These are phyloP conservation scores for Conringia planisiliqua DNA, from an alignment of 345 rosid genomes.

Conservation along the genomic window DNA sequence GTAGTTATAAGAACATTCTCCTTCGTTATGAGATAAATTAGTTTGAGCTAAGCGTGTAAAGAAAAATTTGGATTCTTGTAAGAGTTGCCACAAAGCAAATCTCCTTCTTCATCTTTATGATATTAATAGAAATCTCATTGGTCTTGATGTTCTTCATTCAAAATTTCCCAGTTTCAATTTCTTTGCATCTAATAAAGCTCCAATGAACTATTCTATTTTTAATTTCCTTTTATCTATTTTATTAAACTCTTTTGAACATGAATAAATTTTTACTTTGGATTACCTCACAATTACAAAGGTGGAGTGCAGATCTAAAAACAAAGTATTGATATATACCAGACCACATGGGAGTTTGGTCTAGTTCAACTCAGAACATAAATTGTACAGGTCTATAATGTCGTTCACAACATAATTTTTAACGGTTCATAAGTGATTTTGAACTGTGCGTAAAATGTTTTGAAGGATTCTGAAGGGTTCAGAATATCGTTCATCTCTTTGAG, in stretches of 20 bases:
- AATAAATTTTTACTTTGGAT: not conserved
- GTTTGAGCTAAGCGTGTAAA: too few relatives aligned
- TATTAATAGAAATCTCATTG: not conserved
- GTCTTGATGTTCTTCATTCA: not conserved
- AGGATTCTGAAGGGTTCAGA: too few relatives aligned
- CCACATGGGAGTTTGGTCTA: constrained; percentile 8
- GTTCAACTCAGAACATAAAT: constrained; percentile 9
- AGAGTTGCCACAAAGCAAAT: not conserved
- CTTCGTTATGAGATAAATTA: too few relatives aligned
- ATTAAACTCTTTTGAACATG: not conserved
- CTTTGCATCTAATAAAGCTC: not conserved
- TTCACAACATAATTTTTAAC: too few relatives aligned
- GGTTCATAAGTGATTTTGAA: too few relatives aligned
- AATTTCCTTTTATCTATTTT: too few relatives aligned
- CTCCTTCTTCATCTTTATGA: not conserved
- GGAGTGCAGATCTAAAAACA: not conserved
- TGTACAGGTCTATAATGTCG: constrained; percentile 14
- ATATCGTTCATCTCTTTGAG: too few relatives aligned
- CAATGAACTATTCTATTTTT: not conserved
- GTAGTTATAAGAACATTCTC: too few relatives aligned
- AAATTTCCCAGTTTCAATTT: not conserved
- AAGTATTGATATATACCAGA: constrained; percentile 6
- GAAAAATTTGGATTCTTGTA: too few relatives aligned
- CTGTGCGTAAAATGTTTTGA: too few relatives aligned
- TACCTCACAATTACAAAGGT: not conserved